Evolutionary conservation across 2,329 filamentous ascomycete species (phyloP).

Genomic region (Exophiala calicioides): DNA sequence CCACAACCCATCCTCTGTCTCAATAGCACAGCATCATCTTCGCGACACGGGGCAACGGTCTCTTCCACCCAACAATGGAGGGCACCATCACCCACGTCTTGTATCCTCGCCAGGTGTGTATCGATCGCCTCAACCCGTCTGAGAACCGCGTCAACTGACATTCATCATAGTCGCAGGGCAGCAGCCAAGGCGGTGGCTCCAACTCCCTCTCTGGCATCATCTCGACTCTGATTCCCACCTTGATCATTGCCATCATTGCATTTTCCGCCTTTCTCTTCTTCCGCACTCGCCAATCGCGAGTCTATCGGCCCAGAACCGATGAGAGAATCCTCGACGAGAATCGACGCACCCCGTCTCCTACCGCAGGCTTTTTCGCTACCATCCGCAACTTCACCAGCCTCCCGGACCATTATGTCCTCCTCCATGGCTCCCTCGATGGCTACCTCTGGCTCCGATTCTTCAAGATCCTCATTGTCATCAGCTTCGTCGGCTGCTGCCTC

Average conservation of each 20-base stretch:
- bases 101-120: slow-evolving; percentile 24
- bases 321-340: slow-evolving; percentile 45
- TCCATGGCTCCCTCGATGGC: slow-evolving; percentile 86
- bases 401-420: slow-evolving; percentile 76
- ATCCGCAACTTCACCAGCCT: slow-evolving; percentile 50
- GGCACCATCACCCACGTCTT: slow-evolving; percentile 17
- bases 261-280: slow-evolving; percentile 50
- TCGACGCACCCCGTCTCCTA: slow-evolving; percentile 31
- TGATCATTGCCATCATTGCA: slow-evolving; percentile 47
- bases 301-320: slow-evolving; percentile 48
- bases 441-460: slow-evolving; percentile 91
- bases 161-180: slow-evolving; percentile 14
- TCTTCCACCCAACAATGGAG: slow-evolving; percentile 14
- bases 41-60: not conserved
- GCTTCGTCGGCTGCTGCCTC: slow-evolving; percentile 76
- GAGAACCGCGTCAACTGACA: not conserved
- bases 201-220: slow-evolving; percentile 54
- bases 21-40: too few species aligned
- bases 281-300: slow-evolving; percentile 47
- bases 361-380: slow-evolving; percentile 24
- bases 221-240: slow-evolving; percentile 51
- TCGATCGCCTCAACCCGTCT: not conserved
- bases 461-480: slow-evolving; percentile 74
- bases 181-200: slow-evolving; percentile 30
- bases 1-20: too few species aligned